Evolutionary conservation across 176 grass and related monocot species (phyloP).

Genomic region (Alopecurus myosuroides): DNA sequence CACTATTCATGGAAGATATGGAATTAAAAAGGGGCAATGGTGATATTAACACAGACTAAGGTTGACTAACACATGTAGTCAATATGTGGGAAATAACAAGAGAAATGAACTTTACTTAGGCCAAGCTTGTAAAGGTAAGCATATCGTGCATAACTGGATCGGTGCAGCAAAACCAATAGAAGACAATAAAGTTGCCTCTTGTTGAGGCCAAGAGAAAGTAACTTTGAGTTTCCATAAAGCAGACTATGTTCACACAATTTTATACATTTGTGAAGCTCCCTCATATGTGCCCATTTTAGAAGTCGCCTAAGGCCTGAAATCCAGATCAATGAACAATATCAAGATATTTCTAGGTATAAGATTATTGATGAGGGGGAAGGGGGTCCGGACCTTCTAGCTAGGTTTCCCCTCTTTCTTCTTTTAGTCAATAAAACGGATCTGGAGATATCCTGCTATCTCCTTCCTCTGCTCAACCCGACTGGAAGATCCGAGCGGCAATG

Average conservation of each 20-base stretch:
- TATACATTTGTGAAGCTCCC: constrained; percentile 86
- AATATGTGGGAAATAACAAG: neutral
- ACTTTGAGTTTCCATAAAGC: too few species aligned
- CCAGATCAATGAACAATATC: constrained; percentile 10
- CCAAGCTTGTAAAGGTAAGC: neutral
- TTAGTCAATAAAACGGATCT: too few species aligned
- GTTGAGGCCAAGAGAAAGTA: constrained; percentile 66
- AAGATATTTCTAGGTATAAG: neutral
- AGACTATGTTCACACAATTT: constrained; percentile 77
- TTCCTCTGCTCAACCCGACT: too few species aligned
- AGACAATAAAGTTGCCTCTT: constrained; percentile 57
- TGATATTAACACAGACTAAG: neutral
- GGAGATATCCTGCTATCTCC: too few species aligned
- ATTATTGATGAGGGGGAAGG: neutral
- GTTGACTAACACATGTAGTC: neutral
- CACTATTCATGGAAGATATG: constrained; percentile 1
- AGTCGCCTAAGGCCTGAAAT: constrained; percentile 67
- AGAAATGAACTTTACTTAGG: neutral
- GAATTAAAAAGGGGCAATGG: neutral
- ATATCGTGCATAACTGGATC: neutral
- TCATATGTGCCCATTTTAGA: constrained; percentile 95
- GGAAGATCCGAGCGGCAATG: too few species aligned
- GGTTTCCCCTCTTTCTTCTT: too few species aligned
- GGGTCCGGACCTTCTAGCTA: too few species aligned
- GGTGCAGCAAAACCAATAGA: neutral